Conservation (phyloP, 2,329 filamentous ascomycete species). For the Phialophora expanda region DNA sequence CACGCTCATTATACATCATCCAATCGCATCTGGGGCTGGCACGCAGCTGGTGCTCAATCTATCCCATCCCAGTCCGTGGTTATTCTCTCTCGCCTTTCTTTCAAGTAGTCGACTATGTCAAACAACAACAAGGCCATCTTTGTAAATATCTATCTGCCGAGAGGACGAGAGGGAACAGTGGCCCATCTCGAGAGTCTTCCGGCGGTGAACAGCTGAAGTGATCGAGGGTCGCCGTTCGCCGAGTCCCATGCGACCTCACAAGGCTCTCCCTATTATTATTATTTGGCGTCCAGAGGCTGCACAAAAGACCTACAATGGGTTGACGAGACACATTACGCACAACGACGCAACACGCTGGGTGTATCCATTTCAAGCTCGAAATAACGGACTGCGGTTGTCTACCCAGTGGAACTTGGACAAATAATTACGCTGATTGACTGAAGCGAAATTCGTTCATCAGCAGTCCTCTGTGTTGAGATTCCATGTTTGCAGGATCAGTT, state of each 20-base stretch:
- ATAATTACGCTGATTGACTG: too few species aligned
- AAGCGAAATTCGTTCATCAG: too few species aligned
- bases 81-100: not conserved
- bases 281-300: not conserved
- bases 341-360: not conserved
- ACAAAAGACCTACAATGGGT: not conserved
- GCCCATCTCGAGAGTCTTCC: not conserved
- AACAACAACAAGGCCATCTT: not conserved
- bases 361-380: not conserved
- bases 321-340: not conserved
- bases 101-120: too few species aligned
- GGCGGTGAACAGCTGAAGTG: not conserved
- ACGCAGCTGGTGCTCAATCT: not conserved
- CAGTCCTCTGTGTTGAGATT: too few species aligned
- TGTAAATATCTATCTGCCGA: not conserved
- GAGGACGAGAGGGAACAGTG: not conserved
- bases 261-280: not conserved
- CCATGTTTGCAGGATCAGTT: too few species aligned
- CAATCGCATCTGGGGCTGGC: not conserved
- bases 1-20: too few species aligned
- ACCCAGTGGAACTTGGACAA: too few species aligned
- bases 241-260: not conserved
- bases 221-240: not conserved
- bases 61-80: not conserved
- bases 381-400: too few species aligned